Conservation (phyloP, 1,284 basidiomycete species). For the Moesziomyces globuligerus region DNA sequence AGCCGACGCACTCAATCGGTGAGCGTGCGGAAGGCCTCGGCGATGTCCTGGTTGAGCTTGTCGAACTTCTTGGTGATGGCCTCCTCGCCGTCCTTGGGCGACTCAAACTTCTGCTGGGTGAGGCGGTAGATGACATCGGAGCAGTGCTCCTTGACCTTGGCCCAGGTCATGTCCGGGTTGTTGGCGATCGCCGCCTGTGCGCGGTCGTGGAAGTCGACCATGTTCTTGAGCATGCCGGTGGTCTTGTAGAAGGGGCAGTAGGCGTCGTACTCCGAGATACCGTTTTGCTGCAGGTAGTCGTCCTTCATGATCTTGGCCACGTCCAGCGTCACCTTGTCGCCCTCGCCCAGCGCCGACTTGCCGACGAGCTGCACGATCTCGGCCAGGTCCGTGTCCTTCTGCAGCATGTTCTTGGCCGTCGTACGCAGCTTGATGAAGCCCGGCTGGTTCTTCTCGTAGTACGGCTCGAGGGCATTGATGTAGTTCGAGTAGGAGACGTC, state of each 20-base stretch:
- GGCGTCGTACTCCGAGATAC: conserved; percentile 96
- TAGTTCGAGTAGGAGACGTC: conserved; percentile 99
- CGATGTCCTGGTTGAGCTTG: conserved; percentile 62
- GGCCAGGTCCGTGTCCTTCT: conserved; percentile 97
- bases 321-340: conserved; percentile 98
- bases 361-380: conserved; percentile 99
- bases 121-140: conserved; percentile 92
- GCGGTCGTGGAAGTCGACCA: conserved; percentile 91
- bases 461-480: conserved; percentile 90
- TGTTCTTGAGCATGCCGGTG: conserved; percentile 92
- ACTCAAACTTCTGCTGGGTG: conserved; percentile 98
- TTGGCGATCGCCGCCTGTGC: conserved; percentile 82
- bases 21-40: conserved; percentile 64
- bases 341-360: conserved; percentile 95
- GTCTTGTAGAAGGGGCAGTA: conserved; percentile 87
- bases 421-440: conserved; percentile 93
- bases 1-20: conserved; percentile 39
- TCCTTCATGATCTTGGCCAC: conserved; percentile 93
- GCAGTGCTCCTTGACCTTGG: conserved; percentile 87
- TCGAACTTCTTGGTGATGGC: conserved; percentile 58
- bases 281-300: conserved; percentile 98
- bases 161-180: conserved; percentile 85
- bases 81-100: conserved; percentile 67
- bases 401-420: conserved; percentile 93
- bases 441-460: conserved; percentile 86